Percentiles rank a stretch among this genome's conserved stretches.
Conservation (phyloP, 2,329 filamentous ascomycete genomes). For the Dothistroma pini region DNA sequence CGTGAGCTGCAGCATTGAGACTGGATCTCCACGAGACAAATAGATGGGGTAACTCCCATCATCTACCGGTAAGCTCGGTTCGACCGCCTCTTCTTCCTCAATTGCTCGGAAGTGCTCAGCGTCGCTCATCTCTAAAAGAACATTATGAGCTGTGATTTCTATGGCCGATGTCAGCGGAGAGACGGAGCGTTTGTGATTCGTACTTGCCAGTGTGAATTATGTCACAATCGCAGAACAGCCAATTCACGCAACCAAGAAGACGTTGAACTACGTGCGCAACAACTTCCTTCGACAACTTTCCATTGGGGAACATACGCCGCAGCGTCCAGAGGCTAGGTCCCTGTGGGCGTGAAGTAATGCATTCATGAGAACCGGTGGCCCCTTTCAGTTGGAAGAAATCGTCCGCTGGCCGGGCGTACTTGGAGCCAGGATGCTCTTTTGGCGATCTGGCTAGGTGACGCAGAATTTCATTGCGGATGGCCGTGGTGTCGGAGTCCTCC, state of each 20-base stretch:
- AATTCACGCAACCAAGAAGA: conserved; percentile 17
- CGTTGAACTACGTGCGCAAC: conserved; percentile 21
- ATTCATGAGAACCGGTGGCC: conserved; percentile 21
- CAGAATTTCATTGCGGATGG: background rate
- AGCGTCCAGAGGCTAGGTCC: conserved; percentile 27
- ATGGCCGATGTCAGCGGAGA: background rate
- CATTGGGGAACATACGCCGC: conserved; percentile 23
- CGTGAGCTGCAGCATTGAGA: conserved; percentile 10
- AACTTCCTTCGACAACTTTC: conserved; percentile 10
- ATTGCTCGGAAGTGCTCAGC: conserved; percentile 5
- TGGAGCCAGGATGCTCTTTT: background rate
- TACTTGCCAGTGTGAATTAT: conserved; percentile 25
- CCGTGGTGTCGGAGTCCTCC: background rate
- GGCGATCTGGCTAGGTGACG: background rate
- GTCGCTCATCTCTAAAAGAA: conserved; percentile 43
- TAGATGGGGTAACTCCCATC: background rate
- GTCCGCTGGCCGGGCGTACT: background rate
- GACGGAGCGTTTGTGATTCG: too few relatives aligned
- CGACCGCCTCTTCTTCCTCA: conserved; percentile 5
- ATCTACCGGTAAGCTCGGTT: conserved; percentile 2
- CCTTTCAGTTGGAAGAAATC: background rate
- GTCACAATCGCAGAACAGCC: conserved; percentile 15
- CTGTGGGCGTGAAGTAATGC: conserved; percentile 27
- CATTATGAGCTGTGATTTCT: conserved; percentile 33
- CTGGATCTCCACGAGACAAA: conserved; percentile 1